Evolutionary conservation across 2,329 filamentous ascomycete genomes (phyloP).

Genomic region (Fusarium pilosicola): DNA sequence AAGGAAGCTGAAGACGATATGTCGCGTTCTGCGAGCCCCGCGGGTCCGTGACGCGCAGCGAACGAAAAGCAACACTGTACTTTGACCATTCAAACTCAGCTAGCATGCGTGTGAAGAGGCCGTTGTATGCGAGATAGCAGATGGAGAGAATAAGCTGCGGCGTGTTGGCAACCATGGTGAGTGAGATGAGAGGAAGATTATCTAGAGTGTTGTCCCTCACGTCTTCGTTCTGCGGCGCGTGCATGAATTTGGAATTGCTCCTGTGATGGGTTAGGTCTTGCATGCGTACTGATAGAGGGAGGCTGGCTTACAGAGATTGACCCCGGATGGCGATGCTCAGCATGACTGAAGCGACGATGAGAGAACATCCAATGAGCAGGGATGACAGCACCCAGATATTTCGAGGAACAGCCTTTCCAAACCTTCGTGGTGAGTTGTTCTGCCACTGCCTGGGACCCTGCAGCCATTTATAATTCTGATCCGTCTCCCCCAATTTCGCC

Average conservation of each 20-base stretch:
- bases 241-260: background rate
- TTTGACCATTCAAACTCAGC: slow-evolving; percentile 32
- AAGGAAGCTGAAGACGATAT: slow-evolving; percentile 38
- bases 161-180: slow-evolving; percentile 25
- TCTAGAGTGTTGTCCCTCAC: accelerated
- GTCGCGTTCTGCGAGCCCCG: slow-evolving; percentile 29
- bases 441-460: slow-evolving; percentile 20
- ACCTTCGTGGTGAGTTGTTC: background rate
- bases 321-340: background rate
- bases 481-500: background rate
- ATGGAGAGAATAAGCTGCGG: slow-evolving; percentile 27
- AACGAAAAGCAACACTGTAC: slow-evolving; percentile 15
- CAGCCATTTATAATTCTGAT: slow-evolving; percentile 1
- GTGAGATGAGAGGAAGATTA: background rate
- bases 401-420: slow-evolving; percentile 17
- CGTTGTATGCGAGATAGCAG: slow-evolving; percentile 29
- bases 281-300: accelerated
- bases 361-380: slow-evolving; percentile 17
- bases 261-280: background rate
- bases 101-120: slow-evolving; percentile 31
- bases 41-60: slow-evolving; percentile 27
- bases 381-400: slow-evolving; percentile 23
- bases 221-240: slow-evolving; percentile 6
- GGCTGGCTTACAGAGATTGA: slow-evolving; percentile 7
- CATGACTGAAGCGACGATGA: slow-evolving; percentile 12